These are phyloP conservation scores for Blastobotrys mokoenaii DNA, from an alignment of 805 yeast genomes.

Conservation along the genomic window DNA sequence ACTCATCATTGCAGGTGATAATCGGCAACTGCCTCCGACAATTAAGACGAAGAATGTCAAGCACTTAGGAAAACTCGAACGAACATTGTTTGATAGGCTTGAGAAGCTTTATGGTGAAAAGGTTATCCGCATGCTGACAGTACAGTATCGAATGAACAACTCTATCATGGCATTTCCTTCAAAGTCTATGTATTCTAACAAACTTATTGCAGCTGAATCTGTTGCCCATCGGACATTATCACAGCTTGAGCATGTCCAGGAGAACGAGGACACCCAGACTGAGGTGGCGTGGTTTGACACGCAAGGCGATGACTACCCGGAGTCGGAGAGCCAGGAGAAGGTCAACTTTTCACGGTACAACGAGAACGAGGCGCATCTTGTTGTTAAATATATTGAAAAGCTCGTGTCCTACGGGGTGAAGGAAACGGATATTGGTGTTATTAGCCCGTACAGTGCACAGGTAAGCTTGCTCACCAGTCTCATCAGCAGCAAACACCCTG, in stretches of 20 bases:
- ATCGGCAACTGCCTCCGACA: slow-evolving; percentile 87
- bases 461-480: slow-evolving; percentile 50
- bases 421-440: slow-evolving; percentile 63
- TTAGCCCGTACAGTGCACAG: slow-evolving; percentile 88
- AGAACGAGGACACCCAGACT: slow-evolving; percentile 46
- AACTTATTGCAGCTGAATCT: slow-evolving; percentile 51
- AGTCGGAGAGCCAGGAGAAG: slow-evolving; percentile 33
- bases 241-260: slow-evolving; percentile 37
- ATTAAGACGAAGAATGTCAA: slow-evolving; percentile 43
- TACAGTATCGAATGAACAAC: slow-evolving; percentile 83
- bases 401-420: slow-evolving; percentile 47
- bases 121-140: slow-evolving; percentile 52
- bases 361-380: slow-evolving; percentile 65
- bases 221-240: slow-evolving; percentile 45
- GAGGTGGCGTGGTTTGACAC: slow-evolving; percentile 84
- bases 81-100: slow-evolving; percentile 76
- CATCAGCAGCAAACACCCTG: slow-evolving; percentile 32
- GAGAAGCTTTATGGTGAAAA: slow-evolving; percentile 39
- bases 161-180: slow-evolving; percentile 77
- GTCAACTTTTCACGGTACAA: slow-evolving; percentile 48
- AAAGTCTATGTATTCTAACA: slow-evolving; percentile 49
- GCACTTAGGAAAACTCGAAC: slow-evolving; percentile 41
- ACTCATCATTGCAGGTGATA: slow-evolving; percentile 85
- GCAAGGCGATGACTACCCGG: slow-evolving; percentile 79
- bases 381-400: slow-evolving; percentile 44